These are phyloP conservation scores for Geosmithia morbida DNA, from an alignment of 2,329 filamentous ascomycete species.

Conservation along the genomic window DNA sequence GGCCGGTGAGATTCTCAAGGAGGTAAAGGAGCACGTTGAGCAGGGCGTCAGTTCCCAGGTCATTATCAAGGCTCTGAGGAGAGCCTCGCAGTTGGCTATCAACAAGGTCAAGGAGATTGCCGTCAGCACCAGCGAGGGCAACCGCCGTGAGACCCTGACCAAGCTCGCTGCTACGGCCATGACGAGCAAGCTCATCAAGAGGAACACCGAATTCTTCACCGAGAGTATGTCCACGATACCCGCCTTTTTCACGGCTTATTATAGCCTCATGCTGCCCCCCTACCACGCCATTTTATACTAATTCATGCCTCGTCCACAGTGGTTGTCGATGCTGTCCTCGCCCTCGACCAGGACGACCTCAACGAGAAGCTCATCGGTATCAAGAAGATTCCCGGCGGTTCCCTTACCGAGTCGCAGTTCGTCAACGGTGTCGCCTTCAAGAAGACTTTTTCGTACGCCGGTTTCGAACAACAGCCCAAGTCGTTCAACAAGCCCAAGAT, in stretches of 20 bases:
- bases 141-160: slow-evolving; percentile 72
- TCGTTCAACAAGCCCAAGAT: slow-evolving; percentile 90
- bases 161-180: slow-evolving; percentile 93
- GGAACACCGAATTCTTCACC: slow-evolving; percentile 93
- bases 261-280: too few species aligned
- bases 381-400: slow-evolving; percentile 96
- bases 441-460: slow-evolving; percentile 98
- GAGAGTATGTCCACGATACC: slow-evolving; percentile 51
- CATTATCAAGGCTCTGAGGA: slow-evolving; percentile 90
- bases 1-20: slow-evolving; percentile 95
- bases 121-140: slow-evolving; percentile 67
- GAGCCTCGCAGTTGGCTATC: slow-evolving; percentile 77
- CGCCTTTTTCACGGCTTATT: neutral
- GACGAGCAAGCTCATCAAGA: slow-evolving; percentile 98
- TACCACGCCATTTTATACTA: slow-evolving; percentile 8
- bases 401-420: slow-evolving; percentile 89
- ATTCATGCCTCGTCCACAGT: slow-evolving; percentile 35
- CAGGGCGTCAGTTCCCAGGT: slow-evolving; percentile 94
- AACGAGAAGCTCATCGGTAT: slow-evolving; percentile 97
- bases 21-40: slow-evolving; percentile 91
- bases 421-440: slow-evolving; percentile 98
- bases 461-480: slow-evolving; percentile 98
- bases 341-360: slow-evolving; percentile 89
- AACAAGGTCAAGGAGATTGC: slow-evolving; percentile 99
- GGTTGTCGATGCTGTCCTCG: slow-evolving; percentile 94